phyloP scores from a whole-genome alignment of 768 basidiomycete genomes.

The Kwoniella mangroviensis region DNA sequence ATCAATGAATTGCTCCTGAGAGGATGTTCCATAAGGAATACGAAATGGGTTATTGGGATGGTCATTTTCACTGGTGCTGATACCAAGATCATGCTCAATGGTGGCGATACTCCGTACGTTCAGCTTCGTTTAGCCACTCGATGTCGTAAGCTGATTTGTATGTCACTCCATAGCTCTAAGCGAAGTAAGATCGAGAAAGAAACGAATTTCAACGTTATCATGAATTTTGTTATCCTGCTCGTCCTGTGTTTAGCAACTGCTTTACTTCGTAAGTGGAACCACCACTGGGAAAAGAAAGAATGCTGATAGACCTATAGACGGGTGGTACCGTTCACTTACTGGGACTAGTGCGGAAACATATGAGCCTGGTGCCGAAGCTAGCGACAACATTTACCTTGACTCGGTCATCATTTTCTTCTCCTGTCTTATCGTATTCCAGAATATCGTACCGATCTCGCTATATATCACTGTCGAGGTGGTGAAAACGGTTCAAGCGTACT shows the following conservation, averaged over 20 bases:
- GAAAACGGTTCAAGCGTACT: slow-evolving; percentile 96
- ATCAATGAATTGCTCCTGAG: slow-evolving; percentile 93
- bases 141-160: slow-evolving; percentile 4
- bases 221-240: slow-evolving; percentile 82
- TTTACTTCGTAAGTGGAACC: slow-evolving; percentile 58
- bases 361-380: slow-evolving; percentile 70
- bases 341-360: slow-evolving; percentile 74
- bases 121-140: not conserved
- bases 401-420: slow-evolving; percentile 88
- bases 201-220: slow-evolving; percentile 88
- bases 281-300: not conserved
- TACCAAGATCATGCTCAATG: slow-evolving; percentile 69
- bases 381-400: slow-evolving; percentile 69
- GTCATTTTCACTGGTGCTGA: slow-evolving; percentile 89
- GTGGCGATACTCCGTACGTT: slow-evolving; percentile 75
- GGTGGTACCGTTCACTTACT: slow-evolving; percentile 67
- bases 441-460: slow-evolving; percentile 92
- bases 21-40: slow-evolving; percentile 87
- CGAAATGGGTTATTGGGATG: slow-evolving; percentile 88
- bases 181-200: slow-evolving; percentile 97
- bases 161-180: slow-evolving; percentile 66
- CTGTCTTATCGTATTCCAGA: slow-evolving; percentile 93
- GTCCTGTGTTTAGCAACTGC: slow-evolving; percentile 77
- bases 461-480: slow-evolving; percentile 98
- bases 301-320: slow-evolving; percentile 61